Evolutionary conservation across 164 flowering plant species (phyloP).

Genomic region (Vitis vinifera): DNA sequence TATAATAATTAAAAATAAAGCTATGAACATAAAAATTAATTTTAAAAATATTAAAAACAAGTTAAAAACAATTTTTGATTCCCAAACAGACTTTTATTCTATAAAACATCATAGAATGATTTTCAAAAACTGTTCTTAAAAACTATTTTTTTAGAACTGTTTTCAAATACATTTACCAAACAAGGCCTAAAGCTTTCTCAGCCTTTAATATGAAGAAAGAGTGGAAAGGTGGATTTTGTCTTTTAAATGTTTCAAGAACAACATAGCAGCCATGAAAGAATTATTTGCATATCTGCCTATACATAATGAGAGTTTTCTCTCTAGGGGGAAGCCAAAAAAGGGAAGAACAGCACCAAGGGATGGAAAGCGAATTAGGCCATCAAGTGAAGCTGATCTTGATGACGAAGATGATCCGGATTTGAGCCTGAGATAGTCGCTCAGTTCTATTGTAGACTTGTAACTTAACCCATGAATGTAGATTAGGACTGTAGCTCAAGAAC

Average conservation of each 20-base stretch:
- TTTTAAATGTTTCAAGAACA: background rate
- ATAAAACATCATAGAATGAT: no score
- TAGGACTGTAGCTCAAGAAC: background rate
- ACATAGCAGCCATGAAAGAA: background rate
- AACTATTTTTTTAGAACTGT: no score
- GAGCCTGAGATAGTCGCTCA: background rate
- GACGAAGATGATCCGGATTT: conserved; percentile 3
- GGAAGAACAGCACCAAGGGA: conserved; percentile 26
- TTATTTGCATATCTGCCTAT: background rate
- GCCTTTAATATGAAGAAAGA: background rate
- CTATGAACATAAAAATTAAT: no score
- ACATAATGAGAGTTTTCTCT: background rate
- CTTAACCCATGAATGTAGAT: background rate
- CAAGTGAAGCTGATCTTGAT: conserved; percentile 17
- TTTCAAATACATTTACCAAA: background rate
- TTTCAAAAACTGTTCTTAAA: no score
- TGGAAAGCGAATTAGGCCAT: conserved; percentile 14
- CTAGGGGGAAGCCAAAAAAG: conserved; percentile 31
- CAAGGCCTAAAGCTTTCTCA: background rate
- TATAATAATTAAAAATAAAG: no score
- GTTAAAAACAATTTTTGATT: no score
- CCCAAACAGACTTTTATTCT: no score
- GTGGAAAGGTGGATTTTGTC: background rate
- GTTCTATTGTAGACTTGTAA: background rate
- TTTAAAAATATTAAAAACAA: no score